These are phyloP conservation scores for Posidonia australis DNA, from an alignment of 106 monocot genomes.

Conservation along the genomic window DNA sequence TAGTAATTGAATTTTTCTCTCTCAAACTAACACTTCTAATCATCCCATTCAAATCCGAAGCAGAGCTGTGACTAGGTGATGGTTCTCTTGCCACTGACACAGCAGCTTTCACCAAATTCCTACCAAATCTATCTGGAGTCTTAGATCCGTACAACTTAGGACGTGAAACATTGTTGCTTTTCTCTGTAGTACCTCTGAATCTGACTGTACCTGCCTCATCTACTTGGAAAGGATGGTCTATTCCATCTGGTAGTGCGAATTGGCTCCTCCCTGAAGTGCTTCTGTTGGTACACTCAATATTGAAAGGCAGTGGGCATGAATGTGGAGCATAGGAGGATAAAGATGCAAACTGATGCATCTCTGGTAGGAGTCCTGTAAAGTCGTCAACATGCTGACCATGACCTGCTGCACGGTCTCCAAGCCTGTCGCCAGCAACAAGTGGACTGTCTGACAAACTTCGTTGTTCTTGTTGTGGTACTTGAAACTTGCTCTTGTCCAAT, in stretches of 20 bases:
- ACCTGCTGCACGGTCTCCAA: neutral
- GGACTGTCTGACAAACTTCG: neutral
- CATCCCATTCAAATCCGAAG: constrained; percentile 9
- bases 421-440: neutral
- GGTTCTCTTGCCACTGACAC: constrained; percentile 7
- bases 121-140: neutral
- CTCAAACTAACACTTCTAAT: constrained; percentile 39
- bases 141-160: neutral
- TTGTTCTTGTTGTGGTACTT: neutral
- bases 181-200: neutral
- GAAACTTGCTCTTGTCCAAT: neutral
- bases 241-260: neutral
- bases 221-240: neutral
- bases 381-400: neutral
- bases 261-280: too few species aligned
- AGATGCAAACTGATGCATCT: constrained; percentile 6
- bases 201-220: neutral
- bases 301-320: constrained; percentile 38
- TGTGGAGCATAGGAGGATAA: constrained; percentile 15
- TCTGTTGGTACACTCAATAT: neutral
- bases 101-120: constrained; percentile 3
- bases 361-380: constrained; percentile 7
- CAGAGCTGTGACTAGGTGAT: neutral
- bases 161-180: neutral
- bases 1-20: constrained; percentile 8